These are phyloP conservation scores for Protea cynaroides DNA, from an alignment of 164 flowering plant genomes.

Conservation along the genomic window DNA sequence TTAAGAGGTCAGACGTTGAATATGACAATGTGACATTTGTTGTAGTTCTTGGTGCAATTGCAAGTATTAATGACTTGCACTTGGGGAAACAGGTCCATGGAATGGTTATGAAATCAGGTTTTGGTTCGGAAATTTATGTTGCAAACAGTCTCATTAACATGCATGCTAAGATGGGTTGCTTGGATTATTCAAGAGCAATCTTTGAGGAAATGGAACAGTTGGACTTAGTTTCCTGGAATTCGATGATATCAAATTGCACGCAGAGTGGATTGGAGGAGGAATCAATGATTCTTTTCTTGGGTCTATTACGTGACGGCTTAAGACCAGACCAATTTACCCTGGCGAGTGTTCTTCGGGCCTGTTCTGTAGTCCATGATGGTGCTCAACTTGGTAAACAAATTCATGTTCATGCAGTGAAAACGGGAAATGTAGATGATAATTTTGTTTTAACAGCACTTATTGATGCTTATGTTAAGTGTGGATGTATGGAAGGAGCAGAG, in stretches of 20 bases:
- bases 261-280: constrained; percentile 30
- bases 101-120: constrained; percentile 30
- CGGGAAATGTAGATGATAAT: constrained; percentile 23
- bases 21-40: constrained; percentile 39
- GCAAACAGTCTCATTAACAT: constrained; percentile 48
- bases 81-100: constrained; percentile 46
- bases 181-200: constrained; percentile 23
- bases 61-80: constrained; percentile 17
- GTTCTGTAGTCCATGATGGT: constrained; percentile 26
- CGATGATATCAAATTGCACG: constrained; percentile 41
- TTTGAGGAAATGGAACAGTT: constrained; percentile 33
- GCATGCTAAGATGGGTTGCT: constrained; percentile 36
- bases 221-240: constrained; percentile 60
- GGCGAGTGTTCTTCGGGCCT: constrained; percentile 48
- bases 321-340: constrained; percentile 47
- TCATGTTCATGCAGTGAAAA: constrained; percentile 46
- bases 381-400: constrained; percentile 33
- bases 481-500: constrained; percentile 42
- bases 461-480: constrained; percentile 43
- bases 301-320: constrained; percentile 25
- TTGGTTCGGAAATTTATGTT: constrained; percentile 24
- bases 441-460: constrained; percentile 50
- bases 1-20: constrained; percentile 22
- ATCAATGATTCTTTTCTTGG: constrained; percentile 24
- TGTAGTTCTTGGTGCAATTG: constrained; percentile 29